Conservation (phyloP, 176 grass and related monocot genomes). For the Musa itinerans region DNA sequence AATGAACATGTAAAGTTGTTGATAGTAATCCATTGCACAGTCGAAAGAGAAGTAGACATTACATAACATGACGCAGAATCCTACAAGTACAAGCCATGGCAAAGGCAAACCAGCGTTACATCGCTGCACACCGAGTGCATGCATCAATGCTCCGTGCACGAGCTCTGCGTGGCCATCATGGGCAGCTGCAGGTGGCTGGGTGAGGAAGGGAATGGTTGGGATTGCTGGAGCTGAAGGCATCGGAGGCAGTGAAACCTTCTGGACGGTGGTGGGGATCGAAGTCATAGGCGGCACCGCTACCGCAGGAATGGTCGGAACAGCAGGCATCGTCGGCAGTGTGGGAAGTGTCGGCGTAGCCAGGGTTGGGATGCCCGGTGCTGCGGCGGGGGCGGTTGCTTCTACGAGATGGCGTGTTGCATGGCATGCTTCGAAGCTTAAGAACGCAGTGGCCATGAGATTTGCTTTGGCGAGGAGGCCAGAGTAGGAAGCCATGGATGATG, state of each 20-base stretch:
- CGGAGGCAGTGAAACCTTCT: conserved; percentile 27
- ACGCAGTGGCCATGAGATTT: conserved; percentile 7
- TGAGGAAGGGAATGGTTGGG: conserved; percentile 13
- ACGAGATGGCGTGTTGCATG: conserved; percentile 29
- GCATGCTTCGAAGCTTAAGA: conserved; percentile 12
- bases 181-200: conserved; percentile 23
- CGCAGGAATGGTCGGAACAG: conserved; percentile 4
- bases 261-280: conserved; percentile 7
- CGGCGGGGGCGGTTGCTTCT: background rate
- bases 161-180: background rate
- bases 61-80: background rate
- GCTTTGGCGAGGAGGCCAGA: conserved; percentile 10
- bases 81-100: background rate
- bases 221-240: conserved; percentile 16
- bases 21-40: too few relatives aligned
- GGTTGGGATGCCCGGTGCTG: background rate
- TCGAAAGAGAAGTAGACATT: too few relatives aligned
- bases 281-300: conserved; percentile 21
- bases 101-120: background rate
- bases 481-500: conserved; percentile 20
- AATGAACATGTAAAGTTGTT: too few relatives aligned
- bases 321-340: background rate
- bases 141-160: background rate
- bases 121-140: background rate
- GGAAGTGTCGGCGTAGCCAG: background rate